Evolutionary conservation across 441 rosid species (phyloP).

Genomic region (Codiaeum variegatum): DNA sequence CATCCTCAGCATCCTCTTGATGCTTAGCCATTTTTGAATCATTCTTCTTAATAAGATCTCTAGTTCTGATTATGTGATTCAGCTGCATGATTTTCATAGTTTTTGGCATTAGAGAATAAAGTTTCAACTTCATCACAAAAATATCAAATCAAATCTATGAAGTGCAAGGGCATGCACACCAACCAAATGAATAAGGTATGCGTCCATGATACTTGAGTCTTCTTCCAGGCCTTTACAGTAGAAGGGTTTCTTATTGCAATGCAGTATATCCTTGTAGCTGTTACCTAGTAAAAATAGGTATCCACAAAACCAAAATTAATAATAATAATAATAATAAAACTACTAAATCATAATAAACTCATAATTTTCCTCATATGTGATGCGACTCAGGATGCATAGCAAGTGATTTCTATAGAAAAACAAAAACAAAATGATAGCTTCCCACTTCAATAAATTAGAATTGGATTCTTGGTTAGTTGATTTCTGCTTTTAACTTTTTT

Average conservation of each 20-base stretch:
- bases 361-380: background rate
- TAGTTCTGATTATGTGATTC: slow-evolving; percentile 73
- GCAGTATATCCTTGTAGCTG: slow-evolving; percentile 79
- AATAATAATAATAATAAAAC: background rate
- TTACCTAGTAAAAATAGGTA: slow-evolving; percentile 43
- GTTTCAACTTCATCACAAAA: slow-evolving; percentile 15
- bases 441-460: background rate
- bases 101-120: slow-evolving; percentile 20
- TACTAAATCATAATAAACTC: background rate
- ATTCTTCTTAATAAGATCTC: slow-evolving; percentile 76
- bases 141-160: slow-evolving; percentile 12
- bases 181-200: slow-evolving; percentile 85
- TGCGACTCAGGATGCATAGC: background rate
- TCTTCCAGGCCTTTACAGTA: slow-evolving; percentile 70
- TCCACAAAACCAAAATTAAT: slow-evolving; percentile 22
- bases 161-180: slow-evolving; percentile 27
- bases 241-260: slow-evolving; percentile 83
- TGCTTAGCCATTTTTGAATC: slow-evolving; percentile 65
- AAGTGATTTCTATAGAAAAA: background rate
- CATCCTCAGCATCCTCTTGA: slow-evolving; percentile 45
- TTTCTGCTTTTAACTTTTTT: background rate
- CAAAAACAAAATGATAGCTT: background rate
- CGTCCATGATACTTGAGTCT: slow-evolving; percentile 74
- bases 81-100: slow-evolving; percentile 54
- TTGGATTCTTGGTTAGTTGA: background rate